These are phyloP conservation scores for Gnomoniopsis smithogilvyi DNA, from an alignment of 2,329 filamentous ascomycete species.

Conservation along the genomic window DNA sequence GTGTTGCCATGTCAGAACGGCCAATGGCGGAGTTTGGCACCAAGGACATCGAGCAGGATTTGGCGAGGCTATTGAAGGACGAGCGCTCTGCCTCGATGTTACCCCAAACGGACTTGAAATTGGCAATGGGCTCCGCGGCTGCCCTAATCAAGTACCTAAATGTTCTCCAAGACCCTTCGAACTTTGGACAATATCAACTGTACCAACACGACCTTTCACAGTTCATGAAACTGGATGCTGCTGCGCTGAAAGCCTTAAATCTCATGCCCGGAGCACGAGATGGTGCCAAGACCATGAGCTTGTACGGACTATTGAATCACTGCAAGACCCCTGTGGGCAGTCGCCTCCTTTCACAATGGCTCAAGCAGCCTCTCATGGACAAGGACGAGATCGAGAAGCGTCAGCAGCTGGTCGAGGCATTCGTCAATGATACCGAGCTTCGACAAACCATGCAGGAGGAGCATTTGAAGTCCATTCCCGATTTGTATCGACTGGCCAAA, in stretches of 20 bases:
- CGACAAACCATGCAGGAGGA: slow-evolving; percentile 96
- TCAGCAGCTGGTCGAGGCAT: slow-evolving; percentile 92
- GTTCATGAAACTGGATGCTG: slow-evolving; percentile 97
- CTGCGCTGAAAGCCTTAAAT: slow-evolving; percentile 89
- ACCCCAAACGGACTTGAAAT: slow-evolving; percentile 86
- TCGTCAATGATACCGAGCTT: slow-evolving; percentile 87
- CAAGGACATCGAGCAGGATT: slow-evolving; percentile 93
- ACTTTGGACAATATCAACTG: slow-evolving; percentile 95
- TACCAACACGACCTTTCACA: slow-evolving; percentile 97
- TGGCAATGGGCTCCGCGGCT: slow-evolving; percentile 93
- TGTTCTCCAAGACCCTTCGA: slow-evolving; percentile 84
- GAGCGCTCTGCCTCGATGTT: slow-evolving; percentile 74
- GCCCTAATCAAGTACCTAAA: slow-evolving; percentile 93
- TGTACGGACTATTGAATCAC: slow-evolving; percentile 91
- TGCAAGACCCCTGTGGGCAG: slow-evolving; percentile 96
- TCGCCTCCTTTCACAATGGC: slow-evolving; percentile 86
- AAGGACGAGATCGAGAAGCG: slow-evolving; percentile 83
- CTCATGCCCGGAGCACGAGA: slow-evolving; percentile 95
- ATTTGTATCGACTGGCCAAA: slow-evolving; percentile 90
- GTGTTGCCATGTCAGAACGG: slow-evolving; percentile 83
- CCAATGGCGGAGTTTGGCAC: slow-evolving; percentile 74
- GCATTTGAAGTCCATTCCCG: slow-evolving; percentile 87
- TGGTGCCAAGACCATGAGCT: slow-evolving; percentile 94
- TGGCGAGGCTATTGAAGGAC: slow-evolving; percentile 82
- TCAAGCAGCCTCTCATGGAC: slow-evolving; percentile 96